Evolutionary conservation across 192 early-diverging fungal genomes (phyloP), one percentile per base, ranked within the genome.

Genomic region (Radiomyces spectabilis): DNA sequence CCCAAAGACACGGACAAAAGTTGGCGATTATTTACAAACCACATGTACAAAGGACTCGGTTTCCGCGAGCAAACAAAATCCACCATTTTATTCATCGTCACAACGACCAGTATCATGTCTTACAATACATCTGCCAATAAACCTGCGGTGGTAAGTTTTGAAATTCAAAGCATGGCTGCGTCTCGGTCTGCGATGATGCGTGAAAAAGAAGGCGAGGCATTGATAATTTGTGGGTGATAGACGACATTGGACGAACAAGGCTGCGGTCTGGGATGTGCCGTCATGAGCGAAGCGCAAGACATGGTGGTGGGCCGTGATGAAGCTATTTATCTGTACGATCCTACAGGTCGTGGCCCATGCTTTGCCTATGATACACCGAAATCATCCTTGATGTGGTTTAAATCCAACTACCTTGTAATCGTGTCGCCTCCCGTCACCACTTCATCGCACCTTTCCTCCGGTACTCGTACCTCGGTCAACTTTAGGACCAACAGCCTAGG

Each of bases 341-440:
- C 81, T 0, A 89, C 93, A n/a, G 95, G 95, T 8, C 79, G 92
- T 26, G 93, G 93, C 3, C 85, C 89, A 4, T 95, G 92, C 57
- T 94, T 91, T 69, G 88, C 86, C 5, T 94, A 93, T 58, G 92
- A 95, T 40, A 82, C 78, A 8, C 63, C 82, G 29, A 91, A 88
- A 73, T 74, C 80, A 16, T 77, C 59, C 9, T 64, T 87, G n/a
- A 69, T 64, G 6, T 86, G 83, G 75, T 89, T 86, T 66, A 79
- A 82, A 45, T 78, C 82, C 21, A 64, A 50, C 30, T 89, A 91
- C 39, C 69, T 92, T 34, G 78, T 85, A 29, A 70, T 89, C 26
- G 84, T 89, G 2, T 81, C 88, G 1, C 70, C 71, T 40, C 74
- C 75, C n/a, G 61, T 74, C 52, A 53, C 68, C 42, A 46, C 69